Evolutionary conservation across 2,329 filamentous ascomycete genomes (phyloP).

Genomic region (Aureobasidium uvarum): DNA sequence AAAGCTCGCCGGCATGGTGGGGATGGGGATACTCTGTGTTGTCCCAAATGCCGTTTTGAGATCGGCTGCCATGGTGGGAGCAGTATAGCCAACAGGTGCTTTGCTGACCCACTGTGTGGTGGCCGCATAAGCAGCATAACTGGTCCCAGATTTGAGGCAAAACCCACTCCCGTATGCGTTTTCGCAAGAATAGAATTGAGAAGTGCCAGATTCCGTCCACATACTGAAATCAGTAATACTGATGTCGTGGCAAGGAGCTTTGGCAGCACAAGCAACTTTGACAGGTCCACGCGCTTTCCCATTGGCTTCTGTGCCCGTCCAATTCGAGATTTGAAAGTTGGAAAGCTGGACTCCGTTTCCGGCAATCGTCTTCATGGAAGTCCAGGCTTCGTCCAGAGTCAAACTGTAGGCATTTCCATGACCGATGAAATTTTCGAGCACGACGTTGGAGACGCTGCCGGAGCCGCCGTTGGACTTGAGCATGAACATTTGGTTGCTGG

Average conservation of each 20-base stretch:
- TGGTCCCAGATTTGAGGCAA: conserved; percentile 45
- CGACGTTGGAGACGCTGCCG: conserved; percentile 52
- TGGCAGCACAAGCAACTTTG: conserved; percentile 52
- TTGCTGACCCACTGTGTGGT: conserved; percentile 39
- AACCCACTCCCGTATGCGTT: conserved; percentile 51
- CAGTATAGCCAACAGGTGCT: conserved; percentile 42
- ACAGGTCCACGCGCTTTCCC: conserved; percentile 54
- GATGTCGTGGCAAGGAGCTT: conserved; percentile 54
- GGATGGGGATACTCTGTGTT: conserved; percentile 43
- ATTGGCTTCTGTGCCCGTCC: conserved; percentile 55
- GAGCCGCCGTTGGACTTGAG: conserved; percentile 61
- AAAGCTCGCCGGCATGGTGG: conserved; percentile 44
- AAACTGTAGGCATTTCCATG: conserved; percentile 58
- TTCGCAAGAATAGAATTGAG: conserved; percentile 48
- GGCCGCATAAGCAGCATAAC: conserved; percentile 35
- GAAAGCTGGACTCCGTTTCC: conserved; percentile 55
- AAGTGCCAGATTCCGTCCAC: conserved; percentile 50
- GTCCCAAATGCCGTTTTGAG: conserved; percentile 36
- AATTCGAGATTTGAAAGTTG: conserved; percentile 56
- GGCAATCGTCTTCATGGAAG: conserved; percentile 41
- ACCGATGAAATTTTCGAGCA: conserved; percentile 60
- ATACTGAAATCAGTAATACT: conserved; percentile 53
- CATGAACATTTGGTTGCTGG: conserved; percentile 60
- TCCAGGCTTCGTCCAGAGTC: conserved; percentile 57
- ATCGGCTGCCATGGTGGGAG: conserved; percentile 42